Evolutionary conservation across 2,329 filamentous ascomycete genomes (phyloP).

Genomic region (Samsoniella hepiali): DNA sequence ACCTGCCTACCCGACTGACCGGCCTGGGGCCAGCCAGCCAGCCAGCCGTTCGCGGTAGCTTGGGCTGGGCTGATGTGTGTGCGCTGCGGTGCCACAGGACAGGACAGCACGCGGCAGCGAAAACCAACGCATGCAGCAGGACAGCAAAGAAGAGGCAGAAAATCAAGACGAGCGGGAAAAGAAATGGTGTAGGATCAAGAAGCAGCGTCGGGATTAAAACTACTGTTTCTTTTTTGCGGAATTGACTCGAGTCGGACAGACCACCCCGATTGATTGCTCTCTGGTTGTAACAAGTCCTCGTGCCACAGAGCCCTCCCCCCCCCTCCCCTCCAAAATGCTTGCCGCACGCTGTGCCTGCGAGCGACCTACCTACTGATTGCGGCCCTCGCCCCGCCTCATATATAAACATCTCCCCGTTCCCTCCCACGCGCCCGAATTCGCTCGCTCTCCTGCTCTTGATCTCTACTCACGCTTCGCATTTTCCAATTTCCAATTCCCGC

Average conservation of each 20-base stretch:
- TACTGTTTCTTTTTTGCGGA: too few species aligned
- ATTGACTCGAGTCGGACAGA: not conserved
- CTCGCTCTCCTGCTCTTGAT: conserved; percentile 40
- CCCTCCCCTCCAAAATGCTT: not conserved
- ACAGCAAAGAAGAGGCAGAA: not conserved
- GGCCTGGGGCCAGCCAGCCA: not conserved
- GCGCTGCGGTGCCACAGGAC: not conserved
- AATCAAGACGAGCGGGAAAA: not conserved
- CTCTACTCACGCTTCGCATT: conserved; percentile 22
- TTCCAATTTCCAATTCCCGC: conserved; percentile 24
- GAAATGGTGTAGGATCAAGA: not conserved
- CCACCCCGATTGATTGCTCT: not conserved
- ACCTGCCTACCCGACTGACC: not conserved
- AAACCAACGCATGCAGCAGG: too few species aligned
- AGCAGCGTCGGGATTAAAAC: too few species aligned
- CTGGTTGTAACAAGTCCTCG: not conserved
- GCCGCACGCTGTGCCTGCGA: not conserved
- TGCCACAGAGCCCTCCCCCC: not conserved
- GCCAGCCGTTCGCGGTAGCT: not conserved
- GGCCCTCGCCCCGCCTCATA: conserved; percentile 53
- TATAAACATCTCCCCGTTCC: conserved; percentile 56
- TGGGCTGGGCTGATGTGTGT: not conserved
- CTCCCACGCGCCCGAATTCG: conserved; percentile 51
- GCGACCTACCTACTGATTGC: conserved; percentile 49
- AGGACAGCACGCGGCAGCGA: too few species aligned